A percentile compares a stretch with the other conserved stretches of the same genome.
These are phyloP conservation scores for Backusella parvicylindrica DNA, from an alignment of 192 early-diverging fungal genomes.

Conservation along the genomic window DNA sequence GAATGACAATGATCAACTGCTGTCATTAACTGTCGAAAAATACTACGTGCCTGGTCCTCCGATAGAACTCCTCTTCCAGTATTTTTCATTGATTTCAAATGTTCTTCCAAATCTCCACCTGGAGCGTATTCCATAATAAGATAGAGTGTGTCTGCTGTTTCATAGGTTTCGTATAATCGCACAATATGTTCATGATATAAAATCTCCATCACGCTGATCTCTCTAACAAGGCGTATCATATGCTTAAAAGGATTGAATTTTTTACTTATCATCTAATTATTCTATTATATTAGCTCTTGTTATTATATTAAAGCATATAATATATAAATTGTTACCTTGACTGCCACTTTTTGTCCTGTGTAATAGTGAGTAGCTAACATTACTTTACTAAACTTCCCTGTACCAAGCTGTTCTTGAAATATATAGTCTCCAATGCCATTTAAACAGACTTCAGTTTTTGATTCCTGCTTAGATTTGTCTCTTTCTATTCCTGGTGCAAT, in stretches of 20 bases:
- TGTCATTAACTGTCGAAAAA: slow-evolving; percentile 79
- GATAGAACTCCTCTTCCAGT: slow-evolving; percentile 52
- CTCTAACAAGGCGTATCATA: slow-evolving; percentile 67
- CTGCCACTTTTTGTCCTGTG: slow-evolving; percentile 32
- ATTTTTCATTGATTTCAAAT: slow-evolving; percentile 52
- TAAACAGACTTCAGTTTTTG: neutral
- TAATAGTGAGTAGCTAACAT: slow-evolving; percentile 64
- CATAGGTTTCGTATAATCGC: slow-evolving; percentile 76
- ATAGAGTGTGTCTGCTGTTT: slow-evolving; percentile 76
- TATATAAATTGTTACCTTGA: slow-evolving; percentile 22
- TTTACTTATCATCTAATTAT: slow-evolving; percentile 44
- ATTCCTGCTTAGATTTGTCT: neutral
- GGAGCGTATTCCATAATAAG: slow-evolving; percentile 86
- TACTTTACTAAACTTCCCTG: slow-evolving; percentile 80
- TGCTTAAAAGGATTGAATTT: slow-evolving; percentile 41
- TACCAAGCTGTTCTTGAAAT: slow-evolving; percentile 71
- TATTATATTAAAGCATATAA: neutral
- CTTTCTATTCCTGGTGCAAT: neutral
- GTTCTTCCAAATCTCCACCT: slow-evolving; percentile 83
- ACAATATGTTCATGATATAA: slow-evolving; percentile 90
- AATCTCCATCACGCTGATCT: slow-evolving; percentile 76
- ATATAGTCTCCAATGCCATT: slow-evolving; percentile 63
- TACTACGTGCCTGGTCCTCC: slow-evolving; percentile 78
- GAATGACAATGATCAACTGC: slow-evolving; percentile 73
- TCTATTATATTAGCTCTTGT: neutral